Base-by-base conservation (phyloP, 768 basidiomycete genomes). In the Porphyrellus cyaneotinctus region DNA sequence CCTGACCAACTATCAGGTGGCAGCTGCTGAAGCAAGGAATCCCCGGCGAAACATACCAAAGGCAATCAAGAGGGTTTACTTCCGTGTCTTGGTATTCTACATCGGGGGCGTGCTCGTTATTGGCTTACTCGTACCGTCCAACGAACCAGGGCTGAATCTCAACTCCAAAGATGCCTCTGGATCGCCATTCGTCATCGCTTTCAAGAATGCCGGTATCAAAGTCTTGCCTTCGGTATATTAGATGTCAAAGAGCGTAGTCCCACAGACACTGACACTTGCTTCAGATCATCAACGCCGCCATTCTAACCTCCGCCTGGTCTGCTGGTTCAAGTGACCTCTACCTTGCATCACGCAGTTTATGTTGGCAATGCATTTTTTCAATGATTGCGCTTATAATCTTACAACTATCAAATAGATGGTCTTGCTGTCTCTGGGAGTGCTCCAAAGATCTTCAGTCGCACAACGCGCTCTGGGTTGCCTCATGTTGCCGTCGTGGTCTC, bases 341-440 rank as follows among this genome's bases (percentile, higher is more conserved):
- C 31, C 51, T 52, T 6, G 38, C 51, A 22, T 52, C 51, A 41
- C 45, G 51, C 12, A 52, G 51, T 41, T 26, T 52, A 28, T 42
- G 52, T 47, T 30, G 2, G 45, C n/a, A 10, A 6, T n/a, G 2
- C n/a, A 20, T 36, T 12, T 13, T 35, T 14, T 15, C 17, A 0
- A 14, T 20, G 8, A n/a, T 4, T 2, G 4, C 8, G 15, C 7
- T 11, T 7, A 13, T 11, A 13, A 24, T 22, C 20, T 6, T 26
- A n/a, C 2, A 64, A 24, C 56, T 28, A 65, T 70, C 53, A 48
- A 71, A 1, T 70, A 84, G 57, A 84, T 57, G 78, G 78, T 57
- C 74, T 85, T 11, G 76, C 83, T 3, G 54, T 75, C 44, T 72
- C 74, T 18, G 77, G 79, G 0, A 76, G 80, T 50, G 81, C 83